Evolutionary conservation across 2,329 filamentous ascomycete species (phyloP).

Genomic region (Bipolaris oryzae): DNA sequence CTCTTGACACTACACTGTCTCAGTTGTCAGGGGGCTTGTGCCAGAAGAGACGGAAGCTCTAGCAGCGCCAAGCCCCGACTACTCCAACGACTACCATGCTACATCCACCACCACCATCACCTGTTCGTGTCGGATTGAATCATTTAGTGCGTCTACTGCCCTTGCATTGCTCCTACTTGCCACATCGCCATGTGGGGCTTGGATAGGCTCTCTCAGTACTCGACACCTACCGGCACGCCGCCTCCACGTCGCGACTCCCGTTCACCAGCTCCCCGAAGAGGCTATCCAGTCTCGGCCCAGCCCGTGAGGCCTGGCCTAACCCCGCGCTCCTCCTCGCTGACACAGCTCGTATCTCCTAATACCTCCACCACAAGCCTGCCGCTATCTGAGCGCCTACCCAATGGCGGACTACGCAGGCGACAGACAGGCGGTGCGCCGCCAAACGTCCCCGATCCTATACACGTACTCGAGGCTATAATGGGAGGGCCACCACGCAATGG

Average conservation of each 20-base stretch:
- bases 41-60: no score
- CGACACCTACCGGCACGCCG: slow-evolving; percentile 67
- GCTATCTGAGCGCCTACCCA: slow-evolving; percentile 65
- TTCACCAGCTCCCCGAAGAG: slow-evolving; percentile 73
- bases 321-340: slow-evolving; percentile 74
- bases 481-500: slow-evolving; percentile 49
- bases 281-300: slow-evolving; percentile 71
- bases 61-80: not conserved
- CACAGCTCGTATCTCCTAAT: slow-evolving; percentile 71
- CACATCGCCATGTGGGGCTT: slow-evolving; percentile 73
- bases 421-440: slow-evolving; percentile 56
- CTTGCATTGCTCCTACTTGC: not conserved
- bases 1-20: no score
- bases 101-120: no score
- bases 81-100: not conserved
- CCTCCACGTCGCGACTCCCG: slow-evolving; percentile 69
- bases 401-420: slow-evolving; percentile 72
- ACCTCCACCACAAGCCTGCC: slow-evolving; percentile 79
- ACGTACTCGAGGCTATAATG: slow-evolving; percentile 69
- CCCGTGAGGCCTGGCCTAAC: slow-evolving; percentile 71
- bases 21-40: no score
- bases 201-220: slow-evolving; percentile 79
- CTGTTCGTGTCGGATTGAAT: not conserved
- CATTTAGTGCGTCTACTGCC: not conserved
- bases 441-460: slow-evolving; percentile 71